Conservation (phyloP, 768 basidiomycete genomes). For the Lentinula sp. region DNA sequence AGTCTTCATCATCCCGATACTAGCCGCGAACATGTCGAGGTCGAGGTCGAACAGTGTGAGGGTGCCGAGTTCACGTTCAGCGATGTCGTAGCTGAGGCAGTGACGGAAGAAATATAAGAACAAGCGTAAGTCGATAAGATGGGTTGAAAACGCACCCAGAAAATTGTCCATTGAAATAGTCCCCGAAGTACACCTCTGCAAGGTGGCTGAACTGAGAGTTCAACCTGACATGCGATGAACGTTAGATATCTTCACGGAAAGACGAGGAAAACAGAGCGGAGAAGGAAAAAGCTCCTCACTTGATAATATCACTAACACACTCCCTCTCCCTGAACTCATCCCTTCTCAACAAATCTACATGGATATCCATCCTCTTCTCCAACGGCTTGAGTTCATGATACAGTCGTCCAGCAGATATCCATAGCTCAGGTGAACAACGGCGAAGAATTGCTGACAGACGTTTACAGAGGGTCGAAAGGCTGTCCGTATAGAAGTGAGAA, state of each 20-base stretch:
- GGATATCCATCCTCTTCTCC: constrained; percentile 90
- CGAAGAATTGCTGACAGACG: constrained; percentile 84
- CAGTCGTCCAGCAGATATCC: constrained; percentile 79
- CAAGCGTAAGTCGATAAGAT: too few species aligned
- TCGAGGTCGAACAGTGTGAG: constrained; percentile 82
- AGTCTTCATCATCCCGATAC: constrained; percentile 86
- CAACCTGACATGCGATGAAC: constrained; percentile 49
- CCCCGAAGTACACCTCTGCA: constrained; percentile 78
- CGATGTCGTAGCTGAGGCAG: constrained; percentile 65
- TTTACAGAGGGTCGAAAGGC: constrained; percentile 78
- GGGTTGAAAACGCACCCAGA: background rate
- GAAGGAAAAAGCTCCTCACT: constrained; percentile 41
- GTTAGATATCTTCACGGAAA: background rate
- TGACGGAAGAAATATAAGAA: too few species aligned
- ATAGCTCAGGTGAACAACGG: constrained; percentile 77
- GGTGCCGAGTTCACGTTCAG: constrained; percentile 84
- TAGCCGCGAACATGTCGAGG: constrained; percentile 89
- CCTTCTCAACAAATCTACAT: constrained; percentile 74
- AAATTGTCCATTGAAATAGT: constrained; percentile 26
- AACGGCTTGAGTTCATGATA: constrained; percentile 81
- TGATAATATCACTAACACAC: constrained; percentile 84
- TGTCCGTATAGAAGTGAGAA: constrained; percentile 62
- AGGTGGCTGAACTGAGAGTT: constrained; percentile 92
- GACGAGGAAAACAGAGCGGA: background rate
- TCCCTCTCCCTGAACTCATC: constrained; percentile 94